Percentiles rank a stretch among this genome's conserved stretches.
Evolutionary conservation across 2,329 filamentous ascomycete species (phyloP).

Genomic region (Apiospora pterosperma): DNA sequence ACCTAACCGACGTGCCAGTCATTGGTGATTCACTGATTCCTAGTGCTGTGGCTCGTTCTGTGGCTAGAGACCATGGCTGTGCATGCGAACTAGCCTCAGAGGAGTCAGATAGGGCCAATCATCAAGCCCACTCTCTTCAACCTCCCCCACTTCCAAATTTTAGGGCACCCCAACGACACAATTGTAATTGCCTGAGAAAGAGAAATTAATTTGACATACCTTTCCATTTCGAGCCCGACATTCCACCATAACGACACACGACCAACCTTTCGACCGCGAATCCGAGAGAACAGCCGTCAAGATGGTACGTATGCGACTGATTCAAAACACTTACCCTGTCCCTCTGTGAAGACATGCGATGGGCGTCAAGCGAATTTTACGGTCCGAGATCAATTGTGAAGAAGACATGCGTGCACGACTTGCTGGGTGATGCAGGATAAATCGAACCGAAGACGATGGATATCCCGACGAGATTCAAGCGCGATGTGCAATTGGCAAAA

Average conservation of each 20-base stretch:
- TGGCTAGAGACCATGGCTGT: neutral
- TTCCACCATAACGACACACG: slow-evolving; percentile 14
- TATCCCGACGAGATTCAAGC: neutral
- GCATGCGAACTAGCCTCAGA: neutral
- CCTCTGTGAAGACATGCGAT: neutral
- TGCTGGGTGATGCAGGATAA: neutral
- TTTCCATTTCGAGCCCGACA: slow-evolving; percentile 3
- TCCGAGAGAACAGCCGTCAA: slow-evolving; percentile 42
- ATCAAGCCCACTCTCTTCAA: neutral
- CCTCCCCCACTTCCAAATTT: slow-evolving; percentile 3
- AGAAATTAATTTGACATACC: slow-evolving; percentile 4
- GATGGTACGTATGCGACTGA: slow-evolving; percentile 34
- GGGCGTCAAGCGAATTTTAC: slow-evolving; percentile 3
- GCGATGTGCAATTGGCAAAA: neutral
- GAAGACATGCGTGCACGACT: neutral
- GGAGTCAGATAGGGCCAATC: neutral
- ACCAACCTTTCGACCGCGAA: slow-evolving; percentile 33
- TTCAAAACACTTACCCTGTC: neutral
- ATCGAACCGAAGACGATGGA: neutral
- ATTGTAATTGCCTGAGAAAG: slow-evolving; percentile 2
- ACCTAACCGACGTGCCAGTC: neutral
- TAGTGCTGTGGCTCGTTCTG: too few relatives aligned
- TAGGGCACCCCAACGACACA: slow-evolving; percentile 2
- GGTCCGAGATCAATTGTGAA: neutral
- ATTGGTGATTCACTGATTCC: neutral